Percentiles rank a stretch among this genome's conserved stretches.
Evolutionary conservation across 1,139 yeast genomes (phyloP).

Genomic region (Pichia norvegensis): DNA sequence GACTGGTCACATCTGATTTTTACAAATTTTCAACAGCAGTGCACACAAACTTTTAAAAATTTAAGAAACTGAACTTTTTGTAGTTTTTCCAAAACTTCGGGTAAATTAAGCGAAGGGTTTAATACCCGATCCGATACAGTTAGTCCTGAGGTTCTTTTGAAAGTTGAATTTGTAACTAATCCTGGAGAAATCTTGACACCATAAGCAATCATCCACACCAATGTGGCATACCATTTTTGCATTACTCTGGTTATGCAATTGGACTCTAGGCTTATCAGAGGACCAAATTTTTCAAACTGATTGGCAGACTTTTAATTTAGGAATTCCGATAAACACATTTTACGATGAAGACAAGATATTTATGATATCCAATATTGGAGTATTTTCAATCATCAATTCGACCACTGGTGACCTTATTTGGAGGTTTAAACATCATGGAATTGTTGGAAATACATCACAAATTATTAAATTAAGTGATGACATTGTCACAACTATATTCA

Average conservation of each 20-base stretch:
- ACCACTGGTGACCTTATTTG: slow-evolving; percentile 26
- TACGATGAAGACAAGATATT: slow-evolving; percentile 15
- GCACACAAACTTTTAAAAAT: neutral
- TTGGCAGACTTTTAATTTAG: slow-evolving; percentile 31
- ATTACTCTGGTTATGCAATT: neutral
- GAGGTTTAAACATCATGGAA: slow-evolving; percentile 21
- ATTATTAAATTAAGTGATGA: neutral
- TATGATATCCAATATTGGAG: slow-evolving; percentile 23
- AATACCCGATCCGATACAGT: neutral
- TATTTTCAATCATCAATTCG: slow-evolving; percentile 25
- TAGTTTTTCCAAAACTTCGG: neutral
- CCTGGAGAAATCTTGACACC: neutral
- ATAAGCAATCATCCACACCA: neutral
- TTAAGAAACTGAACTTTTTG: neutral
- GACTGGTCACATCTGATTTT: too few relatives aligned
- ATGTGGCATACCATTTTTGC: neutral
- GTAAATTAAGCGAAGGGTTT: neutral
- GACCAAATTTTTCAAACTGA: slow-evolving; percentile 32
- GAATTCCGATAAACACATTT: slow-evolving; percentile 22
- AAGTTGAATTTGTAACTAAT: too few relatives aligned
- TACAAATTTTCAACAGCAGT: too few relatives aligned
- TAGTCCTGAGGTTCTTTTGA: neutral
- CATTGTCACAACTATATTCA: neutral
- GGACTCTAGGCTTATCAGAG: slow-evolving; percentile 7
- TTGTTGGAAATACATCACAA: neutral